Percentiles rank a stretch among this genome's conserved stretches.
These are phyloP conservation scores for Saturnispora dispora DNA, from an alignment of 805 yeast genomes.

Conservation along the genomic window DNA sequence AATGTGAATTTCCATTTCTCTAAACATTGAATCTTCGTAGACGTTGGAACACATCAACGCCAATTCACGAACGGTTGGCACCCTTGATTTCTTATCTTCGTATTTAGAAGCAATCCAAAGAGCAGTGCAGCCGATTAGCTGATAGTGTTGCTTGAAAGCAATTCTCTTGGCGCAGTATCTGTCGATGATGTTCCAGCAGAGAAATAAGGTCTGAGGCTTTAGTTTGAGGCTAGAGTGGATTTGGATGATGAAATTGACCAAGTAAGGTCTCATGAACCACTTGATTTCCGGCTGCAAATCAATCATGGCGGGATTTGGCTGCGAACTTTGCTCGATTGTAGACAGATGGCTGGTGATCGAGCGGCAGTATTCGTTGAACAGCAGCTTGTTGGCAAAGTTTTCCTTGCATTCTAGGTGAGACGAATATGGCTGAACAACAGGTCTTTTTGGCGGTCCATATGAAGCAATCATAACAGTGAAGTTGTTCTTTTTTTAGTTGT, in stretches of 20 bases:
- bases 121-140: conserved; percentile 84
- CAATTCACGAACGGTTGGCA: conserved; percentile 47
- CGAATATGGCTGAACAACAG: conserved; percentile 28
- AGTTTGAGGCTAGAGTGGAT: conserved; percentile 48
- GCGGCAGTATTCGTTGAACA: conserved; percentile 34
- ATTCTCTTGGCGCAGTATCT: conserved; percentile 85
- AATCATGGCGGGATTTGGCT: conserved; percentile 46
- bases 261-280: conserved; percentile 59
- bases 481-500: too few relatives aligned
- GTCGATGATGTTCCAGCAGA: conserved; percentile 70
- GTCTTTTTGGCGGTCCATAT: conserved; percentile 30
- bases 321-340: conserved; percentile 30
- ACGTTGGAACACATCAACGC: conserved; percentile 50
- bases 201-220: conserved; percentile 59
- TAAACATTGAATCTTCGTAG: conserved; percentile 40
- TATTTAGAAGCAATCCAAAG: conserved; percentile 87
- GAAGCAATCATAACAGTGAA: not conserved
- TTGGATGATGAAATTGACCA: conserved; percentile 75
- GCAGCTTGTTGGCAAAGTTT: conserved; percentile 34
- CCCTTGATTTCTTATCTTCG: conserved; percentile 51
- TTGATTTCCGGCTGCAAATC: conserved; percentile 83
- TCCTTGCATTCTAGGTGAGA: conserved; percentile 39
- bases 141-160: conserved; percentile 78
- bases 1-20: conserved; percentile 39
- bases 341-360: conserved; percentile 34